phyloP scores from a whole-genome alignment of 306 rosid species.

The Calophaca sinica region DNA sequence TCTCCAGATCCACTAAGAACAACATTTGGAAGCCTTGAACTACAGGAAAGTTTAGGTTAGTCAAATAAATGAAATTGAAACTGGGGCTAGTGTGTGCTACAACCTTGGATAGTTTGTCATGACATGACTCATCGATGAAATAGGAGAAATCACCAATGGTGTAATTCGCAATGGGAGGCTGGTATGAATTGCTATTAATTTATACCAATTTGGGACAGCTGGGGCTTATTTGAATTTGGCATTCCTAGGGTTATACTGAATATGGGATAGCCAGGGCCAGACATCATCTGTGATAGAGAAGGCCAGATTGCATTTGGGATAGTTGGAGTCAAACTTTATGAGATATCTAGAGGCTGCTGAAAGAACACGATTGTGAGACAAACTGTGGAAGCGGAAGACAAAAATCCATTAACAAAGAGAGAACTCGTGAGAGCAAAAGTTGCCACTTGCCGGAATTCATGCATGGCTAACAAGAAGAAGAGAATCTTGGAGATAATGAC shows the following conservation, averaged over 20 bases:
- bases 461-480: too few relatives aligned
- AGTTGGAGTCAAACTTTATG: not conserved
- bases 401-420: too few relatives aligned
- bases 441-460: too few relatives aligned
- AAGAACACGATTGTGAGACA: too few relatives aligned
- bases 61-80: not conserved
- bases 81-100: not conserved
- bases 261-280: too few relatives aligned
- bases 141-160: not conserved
- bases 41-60: not conserved
- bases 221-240: too few relatives aligned
- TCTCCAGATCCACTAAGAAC: too few relatives aligned
- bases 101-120: not conserved
- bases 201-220: not conserved
- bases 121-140: not conserved
- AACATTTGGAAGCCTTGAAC: too few relatives aligned
- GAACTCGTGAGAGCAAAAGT: too few relatives aligned
- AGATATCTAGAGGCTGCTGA: not conserved
- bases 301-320: conserved; percentile 10
- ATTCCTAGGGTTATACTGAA: too few relatives aligned
- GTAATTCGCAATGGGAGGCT: not conserved
- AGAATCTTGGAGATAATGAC: too few relatives aligned
- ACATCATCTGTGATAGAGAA: not conserved
- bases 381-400: too few relatives aligned
- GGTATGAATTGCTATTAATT: not conserved